These are phyloP conservation scores for Leccinum boreale DNA, from an alignment of 768 basidiomycete species.

Conservation along the genomic window DNA sequence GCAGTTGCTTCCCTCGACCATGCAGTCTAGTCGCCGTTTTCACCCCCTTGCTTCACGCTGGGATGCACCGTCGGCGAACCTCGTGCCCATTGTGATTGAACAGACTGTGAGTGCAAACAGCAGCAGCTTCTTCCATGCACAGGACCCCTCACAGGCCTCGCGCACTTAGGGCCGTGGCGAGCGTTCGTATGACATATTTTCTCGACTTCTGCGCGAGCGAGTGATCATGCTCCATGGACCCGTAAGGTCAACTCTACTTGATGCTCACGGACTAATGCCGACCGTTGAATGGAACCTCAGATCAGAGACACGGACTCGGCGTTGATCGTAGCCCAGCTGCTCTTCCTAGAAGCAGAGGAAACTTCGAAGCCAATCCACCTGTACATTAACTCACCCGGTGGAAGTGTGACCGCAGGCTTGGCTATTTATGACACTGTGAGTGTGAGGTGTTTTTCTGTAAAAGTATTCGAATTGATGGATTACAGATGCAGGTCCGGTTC, in stretches of 20 bases:
- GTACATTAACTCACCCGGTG: conserved; percentile 97
- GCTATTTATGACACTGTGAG: conserved; percentile 97
- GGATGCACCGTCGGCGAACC: conserved; percentile 49
- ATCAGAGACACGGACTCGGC: conserved; percentile 90
- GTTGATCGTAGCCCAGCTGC: conserved; percentile 83
- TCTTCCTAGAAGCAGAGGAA: conserved; percentile 96
- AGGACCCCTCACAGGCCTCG: conserved; percentile 14
- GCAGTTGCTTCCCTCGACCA: conserved; percentile 10
- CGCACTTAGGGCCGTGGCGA: conserved; percentile 70
- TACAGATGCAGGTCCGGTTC: conserved; percentile 66
- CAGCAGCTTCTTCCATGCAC: conserved; percentile 5
- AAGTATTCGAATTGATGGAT: conserved; percentile 17
- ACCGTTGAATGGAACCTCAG: conserved; percentile 38
- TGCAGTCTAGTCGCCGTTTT: conserved; percentile 40
- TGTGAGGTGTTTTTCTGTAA: conserved; percentile 1
- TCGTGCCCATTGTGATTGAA: conserved; percentile 92
- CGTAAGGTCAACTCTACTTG: conserved; percentile 44
- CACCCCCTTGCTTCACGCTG: conserved; percentile 52
- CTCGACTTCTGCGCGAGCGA: conserved; percentile 85
- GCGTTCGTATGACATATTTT: conserved; percentile 94
- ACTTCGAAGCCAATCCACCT: conserved; percentile 91
- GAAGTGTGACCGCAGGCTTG: conserved; percentile 91
- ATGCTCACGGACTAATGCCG: conserved; percentile 8
- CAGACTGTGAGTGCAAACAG: conserved; percentile 62
- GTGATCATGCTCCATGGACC: conserved; percentile 96